Base-by-base conservation (phyloP, 805 yeast species). In the Candida boidinii region DNA sequence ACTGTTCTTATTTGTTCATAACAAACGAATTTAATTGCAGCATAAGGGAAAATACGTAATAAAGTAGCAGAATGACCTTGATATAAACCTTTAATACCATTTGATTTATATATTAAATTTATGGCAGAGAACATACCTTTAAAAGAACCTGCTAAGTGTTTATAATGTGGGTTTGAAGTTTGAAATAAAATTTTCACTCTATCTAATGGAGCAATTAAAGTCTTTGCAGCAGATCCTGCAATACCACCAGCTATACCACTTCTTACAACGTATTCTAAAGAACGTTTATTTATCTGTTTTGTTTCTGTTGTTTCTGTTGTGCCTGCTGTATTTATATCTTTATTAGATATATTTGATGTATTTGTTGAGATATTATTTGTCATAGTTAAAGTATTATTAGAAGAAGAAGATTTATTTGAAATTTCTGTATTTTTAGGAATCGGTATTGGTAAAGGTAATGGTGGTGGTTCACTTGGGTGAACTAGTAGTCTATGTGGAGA, bases 41-140 rank as follows among this genome's bases (percentile, higher is more conserved):
- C 96, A 54, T 92, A 92, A 1, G 98, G 98, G 54, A 92, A 90
- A 3, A 92, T 85, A 40, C 98, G 68, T 27, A 88, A 56, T 31
- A 92, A 61, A 0, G 98, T 92, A 1, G 94, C 96, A 4, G 95
- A 84, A 54, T 92, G 98, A 26, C 98, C 98, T 49, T 90, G 95
- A 53, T 77, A 90, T 34, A 92, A 71, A 2, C 98, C 98, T 27
- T 61, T 41, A 1, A 77, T 29, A 13, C 97, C 97, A 53, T 86
- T 92, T 31, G 61, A 65, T 7, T 45, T 35, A 60, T 74, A 74
- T 17, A 92, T 88, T 36, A 73, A 68, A 23, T 60, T 59, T 0
- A 80, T 80, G 0, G 98, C 97, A 29, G 64, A 61, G 39, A 76
- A 66, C 34, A 92, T 61, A 2, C 98, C 98, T 21, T 60, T 55